These are phyloP conservation scores for Lolium perenne DNA, from an alignment of 176 grass and related monocot species.

Conservation along the genomic window DNA sequence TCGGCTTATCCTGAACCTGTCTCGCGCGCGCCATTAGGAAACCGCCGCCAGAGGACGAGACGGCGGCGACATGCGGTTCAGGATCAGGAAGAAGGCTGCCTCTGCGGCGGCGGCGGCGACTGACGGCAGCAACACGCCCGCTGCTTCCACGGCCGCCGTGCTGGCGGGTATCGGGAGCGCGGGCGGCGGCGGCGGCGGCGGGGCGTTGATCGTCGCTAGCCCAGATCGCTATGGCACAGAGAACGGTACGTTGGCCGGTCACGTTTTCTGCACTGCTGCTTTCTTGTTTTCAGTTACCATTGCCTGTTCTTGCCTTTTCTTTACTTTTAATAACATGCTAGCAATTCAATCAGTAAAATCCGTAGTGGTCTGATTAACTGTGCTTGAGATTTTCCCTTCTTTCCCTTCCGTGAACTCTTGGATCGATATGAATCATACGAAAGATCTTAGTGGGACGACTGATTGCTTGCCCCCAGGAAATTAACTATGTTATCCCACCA, in stretches of 20 bases:
- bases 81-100: constrained; percentile 21
- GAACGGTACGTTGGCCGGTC: constrained; percentile 19
- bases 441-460: background rate
- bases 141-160: background rate
- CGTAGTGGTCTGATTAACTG: background rate
- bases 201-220: background rate
- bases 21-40: background rate
- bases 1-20: background rate
- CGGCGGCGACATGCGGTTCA: constrained; percentile 23
- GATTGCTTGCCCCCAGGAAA: background rate
- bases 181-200: background rate
- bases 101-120: background rate
- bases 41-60: background rate
- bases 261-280: background rate
- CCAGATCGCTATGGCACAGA: background rate
- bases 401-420: background rate
- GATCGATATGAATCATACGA: background rate
- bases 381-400: background rate
- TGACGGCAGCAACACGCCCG: background rate
- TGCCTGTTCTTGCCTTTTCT: background rate
- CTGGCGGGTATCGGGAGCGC: background rate
- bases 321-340: background rate
- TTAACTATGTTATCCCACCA: constrained; percentile 20
- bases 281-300: background rate
- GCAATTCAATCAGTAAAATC: background rate